Evolutionary conservation across 495 filamentous ascomycete genomes (phyloP), one percentile per base, ranked within the genome.

Genomic region (Aspergillus indologenus): DNA sequence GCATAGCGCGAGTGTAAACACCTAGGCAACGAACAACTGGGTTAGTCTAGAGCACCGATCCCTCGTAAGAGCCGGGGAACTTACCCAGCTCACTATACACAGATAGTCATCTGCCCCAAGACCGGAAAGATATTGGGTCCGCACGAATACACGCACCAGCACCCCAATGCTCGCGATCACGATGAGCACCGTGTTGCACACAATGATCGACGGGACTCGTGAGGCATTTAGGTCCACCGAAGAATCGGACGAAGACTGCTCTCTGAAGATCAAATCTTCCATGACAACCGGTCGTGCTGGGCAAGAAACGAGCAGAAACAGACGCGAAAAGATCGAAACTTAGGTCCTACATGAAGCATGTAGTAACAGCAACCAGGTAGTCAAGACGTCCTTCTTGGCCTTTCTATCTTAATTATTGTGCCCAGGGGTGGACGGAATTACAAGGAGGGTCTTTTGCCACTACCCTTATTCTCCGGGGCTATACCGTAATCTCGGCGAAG

Each of bases 11-110:
- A 63, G 31, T 0, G 58, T 60, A 45, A 67, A 67, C 12, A 64
- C 54, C 65, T 67, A 51, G 21, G 54, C 15, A 1, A 19, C 15
- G 47, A 34, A 45, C 11, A 17, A 42, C 23, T n/a, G 48, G 15
- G 23, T 56, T 14, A 59, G 24, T 49, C 40, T 29, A 26, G 23
- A 5, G 5, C n/a, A 29, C n/a, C 2, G 5, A 6, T 18, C 7
- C 1, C 2, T 5, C 0, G n/a, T 24, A 3, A 34, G 21, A 1
- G 12, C 14, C 34, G 48, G n/a, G n/a, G 48, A 34, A 21, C 60
- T 0, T 54, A 68, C 65, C 62, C 61, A 67, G 24, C 61, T 57
- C 40, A 31, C 55, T 9, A 67, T 19, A 49, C 65, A 67, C 47
- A 67, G 15, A 3, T 61, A 12, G 54, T 68, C 65, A 49, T 68